Percentiles rank a stretch among this genome's conserved stretches.
Conservation (phyloP, 176 grass and related monocot genomes). For the Avena eriantha region DNA sequence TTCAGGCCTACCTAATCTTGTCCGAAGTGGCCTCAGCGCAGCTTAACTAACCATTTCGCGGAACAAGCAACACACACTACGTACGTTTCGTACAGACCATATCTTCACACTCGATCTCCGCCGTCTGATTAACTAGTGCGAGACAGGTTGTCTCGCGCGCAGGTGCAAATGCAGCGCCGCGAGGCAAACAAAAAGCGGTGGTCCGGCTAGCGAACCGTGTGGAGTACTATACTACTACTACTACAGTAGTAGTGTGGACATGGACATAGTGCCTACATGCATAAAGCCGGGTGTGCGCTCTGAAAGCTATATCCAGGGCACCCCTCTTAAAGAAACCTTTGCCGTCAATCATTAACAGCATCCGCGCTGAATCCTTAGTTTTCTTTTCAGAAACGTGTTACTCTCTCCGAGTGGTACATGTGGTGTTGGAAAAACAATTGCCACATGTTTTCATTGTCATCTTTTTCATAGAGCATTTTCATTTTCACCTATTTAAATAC, state of each 20-base stretch:
- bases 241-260: too few species aligned
- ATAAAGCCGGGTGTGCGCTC: constrained; percentile 22
- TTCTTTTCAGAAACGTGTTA: neutral
- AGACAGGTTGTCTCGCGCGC: constrained; percentile 1
- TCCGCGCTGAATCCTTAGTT: neutral
- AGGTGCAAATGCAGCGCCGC: neutral
- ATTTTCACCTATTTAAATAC: too few species aligned
- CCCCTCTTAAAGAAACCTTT: neutral
- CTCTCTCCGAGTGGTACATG: neutral
- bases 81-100: neutral
- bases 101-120: neutral
- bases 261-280: neutral
- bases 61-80: neutral
- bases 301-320: constrained; percentile 10
- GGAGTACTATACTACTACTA: neutral
- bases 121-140: neutral
- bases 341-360: neutral
- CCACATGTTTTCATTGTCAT: too few species aligned
- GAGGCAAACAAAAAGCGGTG: constrained; percentile 44
- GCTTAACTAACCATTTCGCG: neutral
- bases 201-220: constrained; percentile 37
- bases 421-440: too few species aligned
- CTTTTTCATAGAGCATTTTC: too few species aligned
- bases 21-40: neutral
- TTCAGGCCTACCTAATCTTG: constrained; percentile 29